A percentile compares a stretch with the other conserved stretches of the same genome.
Evolutionary conservation across 176 grass and related monocot species (phyloP).

Genomic region (Poa annua): DNA sequence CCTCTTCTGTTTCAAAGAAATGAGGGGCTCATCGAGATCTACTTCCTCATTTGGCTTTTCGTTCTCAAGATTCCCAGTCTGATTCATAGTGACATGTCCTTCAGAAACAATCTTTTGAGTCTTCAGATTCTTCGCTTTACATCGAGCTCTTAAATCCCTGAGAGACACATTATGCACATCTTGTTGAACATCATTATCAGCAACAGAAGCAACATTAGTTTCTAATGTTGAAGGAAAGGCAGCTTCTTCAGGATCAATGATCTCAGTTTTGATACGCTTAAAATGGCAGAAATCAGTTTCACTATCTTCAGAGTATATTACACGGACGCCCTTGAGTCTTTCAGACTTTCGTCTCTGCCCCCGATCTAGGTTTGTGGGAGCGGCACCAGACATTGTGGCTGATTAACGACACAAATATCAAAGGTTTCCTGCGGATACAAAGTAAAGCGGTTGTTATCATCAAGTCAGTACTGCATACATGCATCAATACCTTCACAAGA

Average conservation of each 20-base stretch:
- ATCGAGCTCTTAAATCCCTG: conserved; percentile 58
- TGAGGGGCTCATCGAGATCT: conserved; percentile 64
- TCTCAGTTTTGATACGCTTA: conserved; percentile 53
- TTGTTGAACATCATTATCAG: conserved; percentile 14
- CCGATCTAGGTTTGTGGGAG: not conserved
- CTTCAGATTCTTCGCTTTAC: conserved; percentile 49
- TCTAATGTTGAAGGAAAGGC: conserved; percentile 31
- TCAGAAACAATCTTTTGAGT: conserved; percentile 37
- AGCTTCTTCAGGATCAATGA: conserved; percentile 51
- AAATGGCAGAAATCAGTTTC: conserved; percentile 12
- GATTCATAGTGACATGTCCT: conserved; percentile 10
- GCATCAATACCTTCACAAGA: conserved; percentile 21
- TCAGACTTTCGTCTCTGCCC: conserved; percentile 37
- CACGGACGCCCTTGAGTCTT: conserved; percentile 40
- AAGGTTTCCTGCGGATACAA: conserved; percentile 35
- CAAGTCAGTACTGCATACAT: not conserved
- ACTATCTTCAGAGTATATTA: conserved; percentile 35
- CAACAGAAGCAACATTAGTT: conserved; percentile 20
- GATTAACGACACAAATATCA: not conserved
- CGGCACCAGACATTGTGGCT: not conserved
- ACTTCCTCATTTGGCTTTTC: conserved; percentile 40
- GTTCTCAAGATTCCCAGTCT: conserved; percentile 20
- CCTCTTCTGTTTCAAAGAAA: conserved; percentile 55
- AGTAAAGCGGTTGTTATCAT: conserved; percentile 22
- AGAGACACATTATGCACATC: conserved; percentile 40